Evolutionary conservation across 495 filamentous ascomycete species (phyloP).

Genomic region (Penicillium argentinense): DNA sequence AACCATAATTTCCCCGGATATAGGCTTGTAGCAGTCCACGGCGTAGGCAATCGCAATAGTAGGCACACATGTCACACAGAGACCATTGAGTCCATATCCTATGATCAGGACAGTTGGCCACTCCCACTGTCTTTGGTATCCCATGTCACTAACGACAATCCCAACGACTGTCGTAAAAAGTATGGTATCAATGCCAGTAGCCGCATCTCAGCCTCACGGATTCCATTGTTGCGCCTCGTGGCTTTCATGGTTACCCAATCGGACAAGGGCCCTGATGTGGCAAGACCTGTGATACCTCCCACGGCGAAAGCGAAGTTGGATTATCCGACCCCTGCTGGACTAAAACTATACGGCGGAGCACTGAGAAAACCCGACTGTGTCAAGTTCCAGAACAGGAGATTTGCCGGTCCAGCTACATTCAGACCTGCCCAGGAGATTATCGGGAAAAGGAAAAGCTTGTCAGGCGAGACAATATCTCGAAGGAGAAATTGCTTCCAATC

Average conservation of each 20-base stretch:
- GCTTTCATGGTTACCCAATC: conserved; percentile 53
- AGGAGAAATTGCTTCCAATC: conserved; percentile 34
- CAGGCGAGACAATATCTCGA: conserved; percentile 44
- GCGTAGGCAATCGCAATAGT: conserved; percentile 50
- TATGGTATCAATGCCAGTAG: conserved; percentile 57
- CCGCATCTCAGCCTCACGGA: conserved; percentile 68
- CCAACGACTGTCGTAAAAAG: conserved; percentile 53
- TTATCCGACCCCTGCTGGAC: conserved; percentile 41
- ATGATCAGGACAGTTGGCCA: conserved; percentile 54
- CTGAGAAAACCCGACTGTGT: conserved; percentile 53
- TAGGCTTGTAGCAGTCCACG: conserved; percentile 58
- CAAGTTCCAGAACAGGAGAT: conserved; percentile 55
- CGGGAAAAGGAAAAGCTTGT: conserved; percentile 53
- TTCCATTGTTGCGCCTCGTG: conserved; percentile 52
- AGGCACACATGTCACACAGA: conserved; percentile 49
- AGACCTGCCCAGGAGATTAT: conserved; percentile 54
- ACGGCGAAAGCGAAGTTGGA: conserved; percentile 42
- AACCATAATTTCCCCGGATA: conserved; percentile 55
- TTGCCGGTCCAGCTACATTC: conserved; percentile 49
- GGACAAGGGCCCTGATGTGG: conserved; percentile 52
- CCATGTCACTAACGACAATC: conserved; percentile 56
- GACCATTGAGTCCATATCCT: conserved; percentile 48
- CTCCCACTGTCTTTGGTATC: conserved; percentile 47
- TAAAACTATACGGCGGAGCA: conserved; percentile 52
- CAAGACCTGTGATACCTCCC: conserved; percentile 49